These are phyloP conservation scores for Boechera retrofracta DNA, from an alignment of 345 rosid species.

Conservation along the genomic window DNA sequence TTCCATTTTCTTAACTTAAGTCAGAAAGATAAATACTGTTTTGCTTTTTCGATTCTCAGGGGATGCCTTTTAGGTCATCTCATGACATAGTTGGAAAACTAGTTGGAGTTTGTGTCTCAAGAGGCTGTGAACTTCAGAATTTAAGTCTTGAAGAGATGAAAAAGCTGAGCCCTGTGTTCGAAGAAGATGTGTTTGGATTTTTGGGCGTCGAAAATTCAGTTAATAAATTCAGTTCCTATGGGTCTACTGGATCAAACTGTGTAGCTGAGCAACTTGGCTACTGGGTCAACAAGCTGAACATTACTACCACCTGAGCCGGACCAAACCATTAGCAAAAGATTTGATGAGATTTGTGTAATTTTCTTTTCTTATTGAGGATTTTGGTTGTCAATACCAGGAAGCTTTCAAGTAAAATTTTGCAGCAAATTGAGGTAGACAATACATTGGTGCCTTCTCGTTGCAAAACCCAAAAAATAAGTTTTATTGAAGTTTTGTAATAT, in stretches of 20 bases:
- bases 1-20: not conserved
- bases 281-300: constrained; percentile 67
- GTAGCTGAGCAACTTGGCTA: constrained; percentile 66
- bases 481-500: constrained; percentile 11
- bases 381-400: not conserved
- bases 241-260: constrained; percentile 74
- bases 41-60: constrained; percentile 51
- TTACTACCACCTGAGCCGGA: constrained; percentile 16
- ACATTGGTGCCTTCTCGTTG: too few species aligned
- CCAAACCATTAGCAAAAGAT: constrained; percentile 22
- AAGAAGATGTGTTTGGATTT: constrained; percentile 70
- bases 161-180: constrained; percentile 66
- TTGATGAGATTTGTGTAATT: not conserved
- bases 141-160: constrained; percentile 73
- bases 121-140: constrained; percentile 74
- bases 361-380: constrained; percentile 12
- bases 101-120: constrained; percentile 78
- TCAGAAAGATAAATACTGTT: not conserved
- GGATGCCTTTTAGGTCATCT: constrained; percentile 89
- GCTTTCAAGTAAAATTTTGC: not conserved
- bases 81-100: constrained; percentile 91
- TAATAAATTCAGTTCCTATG: constrained; percentile 75
- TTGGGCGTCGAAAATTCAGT: constrained; percentile 84
- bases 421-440: not conserved
- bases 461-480: constrained; percentile 22